phyloP scores from a whole-genome alignment of 192 early-diverging fungal genomes.

The Backusella macrospora region DNA sequence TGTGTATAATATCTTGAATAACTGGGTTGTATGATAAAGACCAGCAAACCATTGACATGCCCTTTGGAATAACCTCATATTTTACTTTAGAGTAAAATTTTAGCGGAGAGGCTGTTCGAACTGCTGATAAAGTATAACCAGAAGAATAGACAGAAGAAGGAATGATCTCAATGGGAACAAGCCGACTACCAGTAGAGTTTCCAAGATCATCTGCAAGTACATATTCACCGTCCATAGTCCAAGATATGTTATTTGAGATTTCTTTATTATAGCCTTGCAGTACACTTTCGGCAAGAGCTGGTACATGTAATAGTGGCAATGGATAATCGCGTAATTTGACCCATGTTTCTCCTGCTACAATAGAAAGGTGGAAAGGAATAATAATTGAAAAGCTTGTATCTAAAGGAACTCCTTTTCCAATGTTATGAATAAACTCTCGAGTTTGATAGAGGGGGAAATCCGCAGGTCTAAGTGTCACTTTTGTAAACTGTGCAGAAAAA shows the following conservation, averaged over 20 bases:
- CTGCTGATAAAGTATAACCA: slow-evolving; percentile 21
- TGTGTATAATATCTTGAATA: slow-evolving; percentile 29
- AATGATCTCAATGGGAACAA: slow-evolving; percentile 14
- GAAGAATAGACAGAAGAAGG: neutral
- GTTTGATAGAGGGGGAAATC: slow-evolving; percentile 22
- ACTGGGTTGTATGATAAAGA: slow-evolving; percentile 39
- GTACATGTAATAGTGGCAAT: slow-evolving; percentile 38
- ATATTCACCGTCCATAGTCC: slow-evolving; percentile 34
- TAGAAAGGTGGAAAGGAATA: slow-evolving; percentile 37
- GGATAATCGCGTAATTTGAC: slow-evolving; percentile 43
- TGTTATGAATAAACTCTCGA: slow-evolving; percentile 31
- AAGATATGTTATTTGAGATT: slow-evolving; percentile 15
- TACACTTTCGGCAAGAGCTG: neutral
- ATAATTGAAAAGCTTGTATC: slow-evolving; percentile 38
- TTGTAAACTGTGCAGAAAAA: slow-evolving; percentile 22
- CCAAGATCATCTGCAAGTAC: slow-evolving; percentile 44
- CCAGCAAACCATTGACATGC: slow-evolving; percentile 32
- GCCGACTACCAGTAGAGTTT: slow-evolving; percentile 18
- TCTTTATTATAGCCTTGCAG: neutral
- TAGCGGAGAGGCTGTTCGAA: slow-evolving; percentile 34
- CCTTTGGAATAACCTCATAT: slow-evolving; percentile 22
- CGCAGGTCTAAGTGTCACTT: slow-evolving; percentile 14
- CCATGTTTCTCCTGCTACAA: slow-evolving; percentile 35
- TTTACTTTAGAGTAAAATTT: slow-evolving; percentile 44
- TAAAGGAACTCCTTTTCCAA: slow-evolving; percentile 40